Conservation (phyloP, 2,329 filamentous ascomycete genomes). For the Penicillium sclerotigenum region DNA sequence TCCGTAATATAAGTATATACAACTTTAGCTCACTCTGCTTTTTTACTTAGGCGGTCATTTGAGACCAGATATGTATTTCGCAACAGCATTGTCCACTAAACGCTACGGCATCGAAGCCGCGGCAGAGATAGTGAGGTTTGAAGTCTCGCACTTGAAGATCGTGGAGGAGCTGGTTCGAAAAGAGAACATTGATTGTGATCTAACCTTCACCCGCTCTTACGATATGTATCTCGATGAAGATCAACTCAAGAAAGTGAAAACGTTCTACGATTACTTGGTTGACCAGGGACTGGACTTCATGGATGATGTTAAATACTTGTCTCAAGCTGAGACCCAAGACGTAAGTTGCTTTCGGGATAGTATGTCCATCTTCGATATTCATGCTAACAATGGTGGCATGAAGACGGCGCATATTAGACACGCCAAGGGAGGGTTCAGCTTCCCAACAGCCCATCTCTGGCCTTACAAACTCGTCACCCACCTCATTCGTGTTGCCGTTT, state of each 20-base stretch:
- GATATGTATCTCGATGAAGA: conserved; percentile 41
- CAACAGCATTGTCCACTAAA: conserved; percentile 32
- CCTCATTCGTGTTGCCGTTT: conserved; percentile 15
- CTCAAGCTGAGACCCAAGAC: conserved; percentile 18
- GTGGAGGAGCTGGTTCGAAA: conserved; percentile 40
- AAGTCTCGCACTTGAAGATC: conserved; percentile 39
- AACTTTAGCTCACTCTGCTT: neutral
- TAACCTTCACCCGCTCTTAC: conserved; percentile 38
- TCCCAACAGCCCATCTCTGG: conserved; percentile 35
- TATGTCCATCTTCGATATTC: neutral
- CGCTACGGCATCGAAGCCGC: conserved; percentile 36
- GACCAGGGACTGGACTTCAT: conserved; percentile 25
- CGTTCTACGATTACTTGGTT: conserved; percentile 29
- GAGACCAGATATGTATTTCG: conserved; percentile 41
- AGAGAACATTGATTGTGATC: conserved; percentile 46
- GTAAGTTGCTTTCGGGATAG: conserved; percentile 2
- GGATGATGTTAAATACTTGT: conserved; percentile 27
- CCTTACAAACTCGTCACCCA: conserved; percentile 79
- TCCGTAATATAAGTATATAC: neutral
- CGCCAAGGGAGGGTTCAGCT: conserved; percentile 35
- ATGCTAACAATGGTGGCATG: neutral
- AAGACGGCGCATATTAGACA: conserved; percentile 34
- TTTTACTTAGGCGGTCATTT: conserved; percentile 35
- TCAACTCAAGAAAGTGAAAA: conserved; percentile 23
- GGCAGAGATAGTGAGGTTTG: conserved; percentile 40